Evolutionary conservation across 1,284 basidiomycete species (phyloP).

Genomic region (Microbotryum lychnidis-dioicae): DNA sequence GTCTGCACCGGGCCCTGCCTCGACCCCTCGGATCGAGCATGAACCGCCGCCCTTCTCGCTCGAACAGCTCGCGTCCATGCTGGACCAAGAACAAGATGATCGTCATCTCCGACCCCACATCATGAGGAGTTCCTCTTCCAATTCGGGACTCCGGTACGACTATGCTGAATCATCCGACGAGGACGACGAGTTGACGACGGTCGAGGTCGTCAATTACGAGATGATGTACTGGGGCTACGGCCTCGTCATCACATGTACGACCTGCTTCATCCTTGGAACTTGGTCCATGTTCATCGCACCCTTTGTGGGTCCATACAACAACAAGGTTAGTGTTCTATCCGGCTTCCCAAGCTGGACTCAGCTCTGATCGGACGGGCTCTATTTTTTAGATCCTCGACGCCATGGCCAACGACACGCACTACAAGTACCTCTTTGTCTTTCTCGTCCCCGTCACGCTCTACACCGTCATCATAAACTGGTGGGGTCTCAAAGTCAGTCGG

Average conservation of each 20-base stretch:
- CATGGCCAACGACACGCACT: conserved; percentile 64
- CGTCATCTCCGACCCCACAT: not conserved
- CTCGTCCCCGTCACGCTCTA: conserved; percentile 72
- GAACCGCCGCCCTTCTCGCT: not conserved
- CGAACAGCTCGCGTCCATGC: not conserved
- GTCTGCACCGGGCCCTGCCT: conserved; percentile 1
- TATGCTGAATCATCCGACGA: not conserved
- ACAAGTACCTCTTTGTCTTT: conserved; percentile 76
- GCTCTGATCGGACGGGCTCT: conserved; percentile 3
- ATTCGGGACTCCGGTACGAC: not conserved
- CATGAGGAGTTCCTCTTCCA: not conserved
- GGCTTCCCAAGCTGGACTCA: no score
- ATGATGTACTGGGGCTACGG: conserved; percentile 12
- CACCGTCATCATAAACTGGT: conserved; percentile 93
- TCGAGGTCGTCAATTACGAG: not conserved
- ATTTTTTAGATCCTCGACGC: conserved; percentile 52
- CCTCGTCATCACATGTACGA: conserved; percentile 2
- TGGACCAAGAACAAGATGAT: not conserved
- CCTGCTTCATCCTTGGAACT: conserved; percentile 5
- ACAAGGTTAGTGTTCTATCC: not conserved
- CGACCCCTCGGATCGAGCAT: conserved; percentile 1
- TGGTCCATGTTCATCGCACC: conserved; percentile 28
- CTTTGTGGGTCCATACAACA: not conserved
- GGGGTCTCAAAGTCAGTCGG: conserved; percentile 31
- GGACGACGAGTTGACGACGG: not conserved